phyloP scores from a whole-genome alignment of 2,329 filamentous ascomycete species.

The Chaetomium globosum region DNA sequence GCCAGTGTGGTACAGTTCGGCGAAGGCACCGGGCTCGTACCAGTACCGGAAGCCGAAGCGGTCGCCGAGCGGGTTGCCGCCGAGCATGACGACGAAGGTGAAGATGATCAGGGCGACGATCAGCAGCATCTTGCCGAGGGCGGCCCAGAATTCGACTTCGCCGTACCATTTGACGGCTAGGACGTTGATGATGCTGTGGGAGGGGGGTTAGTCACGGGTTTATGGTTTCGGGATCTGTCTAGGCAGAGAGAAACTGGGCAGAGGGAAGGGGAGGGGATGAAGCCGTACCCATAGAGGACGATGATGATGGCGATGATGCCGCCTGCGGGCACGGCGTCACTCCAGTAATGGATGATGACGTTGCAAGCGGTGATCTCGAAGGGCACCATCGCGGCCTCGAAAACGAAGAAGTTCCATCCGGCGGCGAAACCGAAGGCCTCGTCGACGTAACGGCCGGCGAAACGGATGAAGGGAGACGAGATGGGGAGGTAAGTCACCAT shows the following conservation, averaged over 20 bases:
- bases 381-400: conserved; percentile 67
- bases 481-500: conserved; percentile 79
- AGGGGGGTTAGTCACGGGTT: neutral
- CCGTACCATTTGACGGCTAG: conserved; percentile 75
- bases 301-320: conserved; percentile 63
- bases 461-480: conserved; percentile 76
- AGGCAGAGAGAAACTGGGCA: neutral
- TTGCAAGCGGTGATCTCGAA: conserved; percentile 69
- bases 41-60: conserved; percentile 73
- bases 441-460: conserved; percentile 74
- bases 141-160: conserved; percentile 75
- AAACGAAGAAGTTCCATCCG: conserved; percentile 75
- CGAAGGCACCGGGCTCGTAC: conserved; percentile 70
- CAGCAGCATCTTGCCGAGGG: conserved; percentile 71
- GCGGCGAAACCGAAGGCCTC: conserved; percentile 73
- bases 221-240: neutral
- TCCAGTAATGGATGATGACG: conserved; percentile 66
- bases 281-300: conserved; percentile 40
- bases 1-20: conserved; percentile 65
- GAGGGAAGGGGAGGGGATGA: neutral
- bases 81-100: conserved; percentile 81
- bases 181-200: conserved; percentile 62
- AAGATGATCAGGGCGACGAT: conserved; percentile 72
- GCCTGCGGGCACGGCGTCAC: conserved; percentile 55
- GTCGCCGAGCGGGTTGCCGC: conserved; percentile 74